These are phyloP conservation scores for Pyracantha coccinea DNA, from an alignment of 331 rosid genomes.

Conservation along the genomic window DNA sequence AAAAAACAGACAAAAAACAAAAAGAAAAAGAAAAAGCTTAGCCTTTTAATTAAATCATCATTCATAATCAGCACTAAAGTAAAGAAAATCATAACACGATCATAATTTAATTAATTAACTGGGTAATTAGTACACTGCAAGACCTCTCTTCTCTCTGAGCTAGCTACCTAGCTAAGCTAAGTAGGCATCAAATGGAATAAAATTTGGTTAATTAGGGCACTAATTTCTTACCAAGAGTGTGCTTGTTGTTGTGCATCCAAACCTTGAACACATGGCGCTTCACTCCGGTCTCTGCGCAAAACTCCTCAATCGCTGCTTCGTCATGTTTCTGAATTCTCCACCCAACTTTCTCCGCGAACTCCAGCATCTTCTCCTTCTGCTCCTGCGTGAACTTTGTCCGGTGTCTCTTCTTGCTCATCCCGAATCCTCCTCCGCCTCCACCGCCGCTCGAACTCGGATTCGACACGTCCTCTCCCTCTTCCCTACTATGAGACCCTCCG, in stretches of 20 bases:
- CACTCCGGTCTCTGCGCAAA: constrained; percentile 48
- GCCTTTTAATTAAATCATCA: not conserved
- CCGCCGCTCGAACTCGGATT: constrained; percentile 74
- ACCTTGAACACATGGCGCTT: constrained; percentile 73
- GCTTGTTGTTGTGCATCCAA: constrained; percentile 98
- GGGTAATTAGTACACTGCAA: not conserved
- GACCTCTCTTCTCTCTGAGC: not conserved
- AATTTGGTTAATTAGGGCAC: constrained; percentile 10
- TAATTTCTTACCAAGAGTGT: constrained; percentile 74
- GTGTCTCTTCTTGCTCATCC: constrained; percentile 46
- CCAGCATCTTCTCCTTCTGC: constrained; percentile 88
- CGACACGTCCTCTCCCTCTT: constrained; percentile 53
- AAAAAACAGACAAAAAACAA: too few species aligned
- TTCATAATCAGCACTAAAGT: not conserved
- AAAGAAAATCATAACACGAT: not conserved
- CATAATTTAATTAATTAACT: not conserved
- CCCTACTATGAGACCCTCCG: constrained; percentile 37
- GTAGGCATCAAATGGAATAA: not conserved
- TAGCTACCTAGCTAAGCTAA: not conserved
- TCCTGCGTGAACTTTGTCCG: constrained; percentile 74
- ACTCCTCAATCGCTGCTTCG: constrained; percentile 62
- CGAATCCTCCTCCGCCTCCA: constrained; percentile 33
- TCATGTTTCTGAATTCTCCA: constrained; percentile 94
- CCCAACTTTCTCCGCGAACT: constrained; percentile 69
- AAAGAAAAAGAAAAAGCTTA: too few species aligned